phyloP scores from a whole-genome alignment of 2,329 filamentous ascomycete species.

The Beauveria asiatica region DNA sequence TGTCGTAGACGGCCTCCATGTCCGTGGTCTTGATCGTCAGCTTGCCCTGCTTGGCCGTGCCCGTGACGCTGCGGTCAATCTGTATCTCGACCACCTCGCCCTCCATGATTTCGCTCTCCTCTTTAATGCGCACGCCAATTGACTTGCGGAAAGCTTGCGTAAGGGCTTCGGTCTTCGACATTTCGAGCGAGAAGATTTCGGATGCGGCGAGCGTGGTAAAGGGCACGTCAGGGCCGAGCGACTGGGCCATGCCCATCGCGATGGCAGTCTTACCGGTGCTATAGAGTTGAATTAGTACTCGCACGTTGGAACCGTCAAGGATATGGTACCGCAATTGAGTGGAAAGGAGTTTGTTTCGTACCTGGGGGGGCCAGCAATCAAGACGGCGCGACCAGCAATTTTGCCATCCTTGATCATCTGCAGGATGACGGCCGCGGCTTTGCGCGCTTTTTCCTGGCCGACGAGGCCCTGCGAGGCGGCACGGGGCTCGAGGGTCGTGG shows the following conservation, averaged over 20 bases:
- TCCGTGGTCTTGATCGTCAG: constrained; percentile 99
- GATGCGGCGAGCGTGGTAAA: constrained; percentile 94
- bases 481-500: constrained; percentile 81
- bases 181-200: constrained; percentile 97
- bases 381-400: constrained; percentile 87
- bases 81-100: constrained; percentile 98
- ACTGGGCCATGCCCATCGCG: constrained; percentile 98
- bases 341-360: constrained; percentile 21
- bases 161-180: constrained; percentile 97
- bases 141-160: constrained; percentile 99
- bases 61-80: constrained; percentile 93
- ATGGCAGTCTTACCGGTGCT: constrained; percentile 98
- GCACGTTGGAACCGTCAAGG: not conserved
- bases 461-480: constrained; percentile 84
- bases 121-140: constrained; percentile 95
- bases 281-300: not conserved
- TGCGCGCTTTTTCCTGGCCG: constrained; percentile 91
- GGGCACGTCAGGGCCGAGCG: constrained; percentile 84
- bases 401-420: constrained; percentile 99
- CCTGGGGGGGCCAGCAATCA: constrained; percentile 91
- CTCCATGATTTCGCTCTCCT: constrained; percentile 98
- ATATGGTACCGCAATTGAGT: too few species aligned
- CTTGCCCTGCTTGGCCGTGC: constrained; percentile 96
- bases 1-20: constrained; percentile 99
- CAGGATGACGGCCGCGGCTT: constrained; percentile 89